Evolutionary conservation across 805 yeast genomes (phyloP), one percentile per base, ranked within the genome.

Genomic region (Hemisphaericaspora nanyangensis): DNA sequence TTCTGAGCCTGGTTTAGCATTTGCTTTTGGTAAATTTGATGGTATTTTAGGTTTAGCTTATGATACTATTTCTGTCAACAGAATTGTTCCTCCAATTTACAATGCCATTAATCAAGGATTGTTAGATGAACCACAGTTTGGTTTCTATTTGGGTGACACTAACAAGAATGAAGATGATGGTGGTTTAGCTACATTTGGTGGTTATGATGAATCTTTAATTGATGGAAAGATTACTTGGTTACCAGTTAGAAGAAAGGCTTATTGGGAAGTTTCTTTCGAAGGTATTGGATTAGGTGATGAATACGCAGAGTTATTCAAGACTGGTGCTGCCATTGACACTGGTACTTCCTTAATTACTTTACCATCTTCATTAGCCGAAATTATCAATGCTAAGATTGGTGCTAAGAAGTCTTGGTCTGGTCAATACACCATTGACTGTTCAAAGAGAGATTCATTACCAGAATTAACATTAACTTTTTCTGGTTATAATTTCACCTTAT

Each of bases 161-260:
- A 69, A 76, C 42, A 78, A 79, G 54, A 74, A 77, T 47, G 82
- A 77, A 49, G 73, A 74, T 37, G 74, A 76, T 42, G 96, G 96
- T 37, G 98, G 99, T 55, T 78, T 83, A 51, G 96, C 93, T 50
- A 87, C 96, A 24, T 87, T 93, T 59, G 99, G 99, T 62, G 99
- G 99, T 52, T 72, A 82, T 50, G 97, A 91, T 59, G 75, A 80
- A 52, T 61, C 81, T 46, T 77, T 80, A 60, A 88, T 70, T 65
- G 66, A 71, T 35, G 99, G 99, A 50, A 79, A 91, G 51, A 76
- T 93, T 56, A 85, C 91, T 38, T 89, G 95, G 89, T 77, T 93
- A 67, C 99, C 99, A 43, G 95, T 93, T 46, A 88, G 99, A 75
- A 87, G 99, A 77, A 89, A 90, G 81, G 99, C 98, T 25, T 93